A percentile compares a stretch with the other conserved stretches of the same genome.
phyloP scores from a whole-genome alignment of 345 rosid species.

The Clausena lansium region DNA sequence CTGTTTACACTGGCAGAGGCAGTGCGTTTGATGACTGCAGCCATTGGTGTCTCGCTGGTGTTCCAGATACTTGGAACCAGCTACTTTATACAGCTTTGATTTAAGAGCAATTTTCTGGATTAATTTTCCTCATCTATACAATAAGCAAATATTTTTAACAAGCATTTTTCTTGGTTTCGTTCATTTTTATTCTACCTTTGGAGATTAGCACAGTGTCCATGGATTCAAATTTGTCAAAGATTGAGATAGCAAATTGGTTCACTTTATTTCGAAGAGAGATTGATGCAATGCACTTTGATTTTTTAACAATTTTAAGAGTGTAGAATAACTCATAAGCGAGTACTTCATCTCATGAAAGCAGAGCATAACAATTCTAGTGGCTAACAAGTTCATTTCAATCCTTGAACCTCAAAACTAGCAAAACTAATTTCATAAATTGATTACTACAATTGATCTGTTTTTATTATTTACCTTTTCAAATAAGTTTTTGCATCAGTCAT shows the following conservation, averaged over 20 bases:
- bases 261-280: not conserved
- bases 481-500: not conserved
- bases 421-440: not conserved
- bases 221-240: not conserved
- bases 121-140: not conserved
- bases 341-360: not conserved
- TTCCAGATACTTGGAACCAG: slow-evolving; percentile 77
- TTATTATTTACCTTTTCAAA: too few species aligned
- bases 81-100: slow-evolving; percentile 38
- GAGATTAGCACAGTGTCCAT: not conserved
- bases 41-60: slow-evolving; percentile 84
- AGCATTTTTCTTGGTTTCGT: not conserved
- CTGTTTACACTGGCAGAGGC: slow-evolving; percentile 39
- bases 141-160: not conserved
- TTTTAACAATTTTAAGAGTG: not conserved
- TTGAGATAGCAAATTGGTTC: not conserved
- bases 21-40: slow-evolving; percentile 42
- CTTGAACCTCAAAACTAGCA: too few species aligned
- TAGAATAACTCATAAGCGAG: not conserved
- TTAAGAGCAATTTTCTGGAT: not conserved
- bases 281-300: not conserved
- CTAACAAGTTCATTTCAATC: not conserved
- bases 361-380: not conserved
- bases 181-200: not conserved
- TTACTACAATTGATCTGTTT: not conserved